phyloP scores from a whole-genome alignment of 2,329 filamentous ascomycete genomes.

The Epichloe glyceriae region DNA sequence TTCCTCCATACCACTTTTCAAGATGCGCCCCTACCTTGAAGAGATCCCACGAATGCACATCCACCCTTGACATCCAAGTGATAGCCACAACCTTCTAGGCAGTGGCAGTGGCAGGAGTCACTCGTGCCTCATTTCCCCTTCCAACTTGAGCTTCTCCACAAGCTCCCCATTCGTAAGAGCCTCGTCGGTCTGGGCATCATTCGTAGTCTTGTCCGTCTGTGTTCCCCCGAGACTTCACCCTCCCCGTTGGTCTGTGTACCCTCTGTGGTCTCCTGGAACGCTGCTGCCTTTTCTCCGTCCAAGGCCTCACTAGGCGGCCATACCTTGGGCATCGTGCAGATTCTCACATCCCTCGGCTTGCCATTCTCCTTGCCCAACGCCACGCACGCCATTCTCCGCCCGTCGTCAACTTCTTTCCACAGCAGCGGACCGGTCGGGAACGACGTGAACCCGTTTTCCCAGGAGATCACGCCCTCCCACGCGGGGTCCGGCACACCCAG shows the following conservation, averaged over 20 bases:
- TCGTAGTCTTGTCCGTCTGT: constrained; percentile 10
- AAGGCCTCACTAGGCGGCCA: constrained; percentile 10
- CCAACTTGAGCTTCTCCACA: constrained; percentile 20
- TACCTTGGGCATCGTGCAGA: constrained; percentile 38
- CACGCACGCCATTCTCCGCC: constrained; percentile 36
- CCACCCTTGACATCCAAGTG: not conserved
- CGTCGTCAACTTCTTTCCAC: constrained; percentile 37
- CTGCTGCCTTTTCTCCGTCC: constrained; percentile 6
- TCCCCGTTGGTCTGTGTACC: constrained; percentile 16
- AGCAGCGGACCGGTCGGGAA: constrained; percentile 46
- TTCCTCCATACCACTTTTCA: not conserved
- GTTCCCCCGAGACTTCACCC: constrained; percentile 12
- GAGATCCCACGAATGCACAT: no score
- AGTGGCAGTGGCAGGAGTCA: not conserved
- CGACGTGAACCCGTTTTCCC: constrained; percentile 36
- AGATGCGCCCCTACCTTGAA: not conserved
- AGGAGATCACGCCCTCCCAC: constrained; percentile 35
- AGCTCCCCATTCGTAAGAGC: constrained; percentile 16
- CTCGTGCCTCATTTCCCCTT: constrained; percentile 10
- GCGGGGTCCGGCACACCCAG: constrained; percentile 58
- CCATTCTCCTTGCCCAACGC: constrained; percentile 36
- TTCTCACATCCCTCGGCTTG: constrained; percentile 29
- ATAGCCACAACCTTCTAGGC: not conserved
- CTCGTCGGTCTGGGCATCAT: constrained; percentile 9
- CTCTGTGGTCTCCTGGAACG: constrained; percentile 6